Percentiles rank a stretch among this genome's conserved stretches.
These are phyloP conservation scores for Amylocarpus encephaloides DNA, from an alignment of 2,329 filamentous ascomycete species.

Conservation along the genomic window DNA sequence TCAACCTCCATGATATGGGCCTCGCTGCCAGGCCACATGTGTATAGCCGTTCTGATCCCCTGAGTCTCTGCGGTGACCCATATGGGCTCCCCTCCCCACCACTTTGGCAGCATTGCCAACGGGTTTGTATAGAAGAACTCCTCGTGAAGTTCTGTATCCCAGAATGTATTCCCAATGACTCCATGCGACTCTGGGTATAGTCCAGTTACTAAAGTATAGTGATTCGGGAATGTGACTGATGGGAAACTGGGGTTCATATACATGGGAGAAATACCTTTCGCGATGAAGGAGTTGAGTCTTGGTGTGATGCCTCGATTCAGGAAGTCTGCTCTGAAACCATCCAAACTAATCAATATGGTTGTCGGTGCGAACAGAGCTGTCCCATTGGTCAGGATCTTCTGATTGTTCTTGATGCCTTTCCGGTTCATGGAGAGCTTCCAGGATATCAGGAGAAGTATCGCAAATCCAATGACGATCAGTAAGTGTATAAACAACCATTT, in stretches of 20 bases:
- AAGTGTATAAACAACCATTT: slow-evolving; percentile 49
- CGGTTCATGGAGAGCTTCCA: slow-evolving; percentile 51
- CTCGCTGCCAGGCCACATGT: slow-evolving; percentile 99
- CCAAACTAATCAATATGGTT: slow-evolving; percentile 86
- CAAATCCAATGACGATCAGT: slow-evolving; percentile 47
- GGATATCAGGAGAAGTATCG: slow-evolving; percentile 48
- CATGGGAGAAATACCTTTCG: slow-evolving; percentile 77
- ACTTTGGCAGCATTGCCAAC: slow-evolving; percentile 69
- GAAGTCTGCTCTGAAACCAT: slow-evolving; percentile 92
- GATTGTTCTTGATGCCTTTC: slow-evolving; percentile 31
- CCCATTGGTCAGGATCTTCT: slow-evolving; percentile 62
- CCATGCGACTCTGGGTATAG: slow-evolving; percentile 90
- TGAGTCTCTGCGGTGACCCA: slow-evolving; percentile 90
- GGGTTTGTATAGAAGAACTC: slow-evolving; percentile 88
- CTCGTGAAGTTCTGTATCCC: slow-evolving; percentile 69
- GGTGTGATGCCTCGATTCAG: slow-evolving; percentile 78
- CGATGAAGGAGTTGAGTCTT: slow-evolving; percentile 66
- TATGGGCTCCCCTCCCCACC: slow-evolving; percentile 92
- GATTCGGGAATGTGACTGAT: slow-evolving; percentile 93
- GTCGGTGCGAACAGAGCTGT: slow-evolving; percentile 86
- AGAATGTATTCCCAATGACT: slow-evolving; percentile 90
- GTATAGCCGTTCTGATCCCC: slow-evolving; percentile 71
- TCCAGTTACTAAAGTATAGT: slow-evolving; percentile 89
- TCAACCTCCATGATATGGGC: slow-evolving; percentile 71
- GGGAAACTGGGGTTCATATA: slow-evolving; percentile 96